Evolutionary conservation across 805 yeast genomes (phyloP), one percentile per base, ranked within the genome.

Genomic region (Ogataea glucozyma): DNA sequence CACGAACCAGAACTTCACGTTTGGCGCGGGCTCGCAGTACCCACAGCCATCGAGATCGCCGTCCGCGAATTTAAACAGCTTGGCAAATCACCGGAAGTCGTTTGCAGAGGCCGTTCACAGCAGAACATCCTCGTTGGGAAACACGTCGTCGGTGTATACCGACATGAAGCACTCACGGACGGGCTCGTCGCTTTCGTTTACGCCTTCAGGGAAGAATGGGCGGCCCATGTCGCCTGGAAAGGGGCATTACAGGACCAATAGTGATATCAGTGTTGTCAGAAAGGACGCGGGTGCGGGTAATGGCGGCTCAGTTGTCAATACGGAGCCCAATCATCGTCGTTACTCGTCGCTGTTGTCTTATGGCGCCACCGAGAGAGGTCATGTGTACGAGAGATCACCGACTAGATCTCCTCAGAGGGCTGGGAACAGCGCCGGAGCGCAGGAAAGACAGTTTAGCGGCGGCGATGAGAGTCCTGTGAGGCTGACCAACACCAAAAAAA

Each of bases 321-420:
- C 17, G 20, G 26, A 32, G 36, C 4, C 44, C 49, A 4, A n/a
- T 17, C 85, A 81, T 56, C 75, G 76, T 53, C 73, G 87, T 48
- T 81, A 78, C 46, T 79, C 85, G 0, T 80, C 87, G 0, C 63
- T 81, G 27, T 71, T 80, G 45, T 75, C 79, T 40, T 80, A 51
- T 23, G 44, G 51, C 30, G 59, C 58, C 13, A 33, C 54, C 9
- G 57, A 46, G 33, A 47, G 57, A 38, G 57, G 44, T 21, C 48
- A 55, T 27, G 50, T 58, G 33, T 44, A 49, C 38, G 52, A 51
- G 26, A 43, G 39, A 20, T 36, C 52, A 3, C 52, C 56, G 18
- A 40, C 46, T 11, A 47, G 49, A 38, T 43, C 44, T 18, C 48
- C 58, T 26, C 22, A 33, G 31, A 27, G 47, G 39, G 9, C 38